These are phyloP conservation scores for Microstegium vimineum DNA, from an alignment of 176 grass and related monocot species.

Conservation along the genomic window DNA sequence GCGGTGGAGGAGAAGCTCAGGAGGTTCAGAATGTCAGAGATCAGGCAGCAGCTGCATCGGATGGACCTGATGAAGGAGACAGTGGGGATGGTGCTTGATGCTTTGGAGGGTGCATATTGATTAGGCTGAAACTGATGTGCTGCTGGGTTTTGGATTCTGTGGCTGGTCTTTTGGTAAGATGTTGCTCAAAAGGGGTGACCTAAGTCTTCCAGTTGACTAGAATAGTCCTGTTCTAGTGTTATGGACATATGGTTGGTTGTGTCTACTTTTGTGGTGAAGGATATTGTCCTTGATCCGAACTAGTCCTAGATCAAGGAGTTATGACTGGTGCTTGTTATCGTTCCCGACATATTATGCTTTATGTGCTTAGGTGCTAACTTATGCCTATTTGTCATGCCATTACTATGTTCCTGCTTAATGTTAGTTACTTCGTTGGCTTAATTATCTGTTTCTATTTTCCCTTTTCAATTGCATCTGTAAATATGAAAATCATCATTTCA, in stretches of 20 bases:
- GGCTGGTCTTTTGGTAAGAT: neutral
- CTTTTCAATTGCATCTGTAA: neutral
- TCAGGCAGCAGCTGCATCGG: slow-evolving; percentile 45
- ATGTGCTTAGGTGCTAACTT: slow-evolving; percentile 26
- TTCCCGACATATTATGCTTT: slow-evolving; percentile 4
- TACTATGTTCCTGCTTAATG: neutral
- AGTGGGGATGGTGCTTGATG: slow-evolving; percentile 45
- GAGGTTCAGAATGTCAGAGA: slow-evolving; percentile 30
- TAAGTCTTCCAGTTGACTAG: neutral
- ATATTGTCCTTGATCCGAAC: neutral
- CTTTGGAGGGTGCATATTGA: slow-evolving; percentile 20
- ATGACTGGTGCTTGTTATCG: neutral
- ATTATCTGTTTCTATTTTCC: neutral
- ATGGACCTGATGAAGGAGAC: slow-evolving; percentile 54
- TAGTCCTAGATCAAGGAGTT: slow-evolving; percentile 16
- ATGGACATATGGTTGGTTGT: slow-evolving; percentile 14
- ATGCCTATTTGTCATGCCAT: slow-evolving; percentile 4
- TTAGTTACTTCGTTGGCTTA: neutral
- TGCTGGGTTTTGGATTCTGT: neutral
- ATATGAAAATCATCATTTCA: neutral
- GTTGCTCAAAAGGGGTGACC: neutral
- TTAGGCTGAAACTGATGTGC: neutral
- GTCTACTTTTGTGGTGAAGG: slow-evolving; percentile 10
- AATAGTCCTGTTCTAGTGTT: slow-evolving; percentile 16
- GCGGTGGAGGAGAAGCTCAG: slow-evolving; percentile 51